phyloP scores from a whole-genome alignment of 495 filamentous ascomycete genomes.

The Penicillium cinerascens region DNA sequence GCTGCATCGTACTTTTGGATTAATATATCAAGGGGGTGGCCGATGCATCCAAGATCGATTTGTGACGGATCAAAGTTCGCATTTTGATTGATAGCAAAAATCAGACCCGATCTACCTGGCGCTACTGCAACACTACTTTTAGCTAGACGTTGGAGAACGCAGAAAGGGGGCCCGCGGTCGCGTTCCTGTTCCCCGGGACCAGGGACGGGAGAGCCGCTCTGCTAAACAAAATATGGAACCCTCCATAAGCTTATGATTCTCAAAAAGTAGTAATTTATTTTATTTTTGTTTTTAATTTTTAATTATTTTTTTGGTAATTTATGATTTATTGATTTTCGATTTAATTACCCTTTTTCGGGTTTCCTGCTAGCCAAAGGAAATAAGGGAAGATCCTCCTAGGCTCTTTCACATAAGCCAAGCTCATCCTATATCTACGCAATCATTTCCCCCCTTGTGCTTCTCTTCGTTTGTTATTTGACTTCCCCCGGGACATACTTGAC shows the following conservation, averaged over 20 bases:
- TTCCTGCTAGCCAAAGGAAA: constrained; percentile 13
- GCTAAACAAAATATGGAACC: constrained; percentile 22
- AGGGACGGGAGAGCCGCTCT: constrained; percentile 39
- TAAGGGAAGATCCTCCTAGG: constrained; percentile 13
- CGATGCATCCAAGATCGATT: constrained; percentile 15
- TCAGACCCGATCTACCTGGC: constrained; percentile 9
- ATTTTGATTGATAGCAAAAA: constrained; percentile 11
- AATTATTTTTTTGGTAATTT: neutral
- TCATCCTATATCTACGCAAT: constrained; percentile 35
- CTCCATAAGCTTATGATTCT: constrained; percentile 9
- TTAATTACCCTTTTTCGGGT: constrained; percentile 8
- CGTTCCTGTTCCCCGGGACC: constrained; percentile 32
- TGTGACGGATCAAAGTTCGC: constrained; percentile 22
- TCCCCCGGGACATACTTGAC: constrained; percentile 23
- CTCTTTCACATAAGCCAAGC: constrained; percentile 2
- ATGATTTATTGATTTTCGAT: neutral
- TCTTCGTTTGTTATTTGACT: constrained; percentile 23
- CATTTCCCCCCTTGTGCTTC: constrained; percentile 14
- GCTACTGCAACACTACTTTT: constrained; percentile 18
- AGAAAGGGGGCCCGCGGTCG: constrained; percentile 18
- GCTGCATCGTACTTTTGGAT: constrained; percentile 8
- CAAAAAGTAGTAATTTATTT: neutral
- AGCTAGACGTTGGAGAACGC: constrained; percentile 20
- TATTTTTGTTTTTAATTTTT: neutral
- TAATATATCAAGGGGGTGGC: neutral